These are phyloP conservation scores for Xylaria sp. DNA, from an alignment of 2,329 filamentous ascomycete species.

Conservation along the genomic window DNA sequence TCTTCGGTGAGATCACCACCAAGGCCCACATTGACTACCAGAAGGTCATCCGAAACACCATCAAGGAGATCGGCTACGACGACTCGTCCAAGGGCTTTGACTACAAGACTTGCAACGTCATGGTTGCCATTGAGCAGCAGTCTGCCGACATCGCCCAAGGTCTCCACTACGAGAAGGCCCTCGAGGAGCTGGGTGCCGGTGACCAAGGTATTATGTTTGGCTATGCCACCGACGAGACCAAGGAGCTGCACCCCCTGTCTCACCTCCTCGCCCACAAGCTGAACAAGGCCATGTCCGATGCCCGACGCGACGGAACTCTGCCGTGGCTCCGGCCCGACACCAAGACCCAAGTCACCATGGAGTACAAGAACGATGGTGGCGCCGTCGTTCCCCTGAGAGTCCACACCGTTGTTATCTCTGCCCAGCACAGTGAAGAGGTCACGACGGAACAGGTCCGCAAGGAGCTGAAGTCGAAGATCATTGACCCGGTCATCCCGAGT, in stretches of 20 bases:
- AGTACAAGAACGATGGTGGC: conserved; percentile 96
- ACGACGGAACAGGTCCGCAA: conserved; percentile 89
- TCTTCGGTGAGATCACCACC: conserved; percentile 98
- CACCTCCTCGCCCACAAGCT: conserved; percentile 95
- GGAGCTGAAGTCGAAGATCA: conserved; percentile 96
- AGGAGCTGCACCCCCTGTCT: conserved; percentile 93
- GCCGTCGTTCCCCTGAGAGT: conserved; percentile 91
- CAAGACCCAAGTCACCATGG: conserved; percentile 99
- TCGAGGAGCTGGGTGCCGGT: conserved; percentile 97
- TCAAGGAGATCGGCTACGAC: conserved; percentile 99
- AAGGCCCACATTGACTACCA: conserved; percentile 97
- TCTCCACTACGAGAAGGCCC: conserved; percentile 95
- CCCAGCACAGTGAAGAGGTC: conserved; percentile 89
- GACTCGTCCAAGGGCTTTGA: conserved; percentile 97
- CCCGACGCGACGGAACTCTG: conserved; percentile 82
- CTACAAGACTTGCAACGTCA: conserved; percentile 99
- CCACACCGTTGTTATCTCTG: conserved; percentile 95
- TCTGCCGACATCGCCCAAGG: conserved; percentile 98
- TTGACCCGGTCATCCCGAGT: conserved; percentile 90
- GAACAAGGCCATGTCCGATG: conserved; percentile 90
- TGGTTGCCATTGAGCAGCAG: conserved; percentile 99
- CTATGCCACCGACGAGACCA: conserved; percentile 98
- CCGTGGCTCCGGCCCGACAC: conserved; percentile 98
- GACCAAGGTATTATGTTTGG: conserved; percentile 99
- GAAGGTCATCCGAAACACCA: conserved; percentile 88